These are phyloP conservation scores for Cornus suecica DNA, from an alignment of 148 eudicot genomes.

Conservation along the genomic window DNA sequence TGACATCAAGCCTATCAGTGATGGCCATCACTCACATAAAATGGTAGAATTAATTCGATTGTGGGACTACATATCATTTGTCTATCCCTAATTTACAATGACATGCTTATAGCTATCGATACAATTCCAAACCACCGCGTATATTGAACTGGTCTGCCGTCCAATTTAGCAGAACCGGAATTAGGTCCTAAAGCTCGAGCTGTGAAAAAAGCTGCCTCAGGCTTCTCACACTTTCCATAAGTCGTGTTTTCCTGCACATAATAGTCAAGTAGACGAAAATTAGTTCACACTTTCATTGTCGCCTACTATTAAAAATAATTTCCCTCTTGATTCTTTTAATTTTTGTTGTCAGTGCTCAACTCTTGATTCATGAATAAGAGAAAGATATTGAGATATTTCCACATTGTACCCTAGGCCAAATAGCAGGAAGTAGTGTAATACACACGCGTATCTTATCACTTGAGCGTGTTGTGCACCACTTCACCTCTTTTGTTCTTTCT, in stretches of 20 bases:
- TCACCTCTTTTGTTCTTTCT: too few species aligned
- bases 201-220: conserved; percentile 31
- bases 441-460: too few species aligned
- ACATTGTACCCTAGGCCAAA: too few species aligned
- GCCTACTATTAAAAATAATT: not conserved
- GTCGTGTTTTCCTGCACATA: conserved; percentile 65
- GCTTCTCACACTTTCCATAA: conserved; percentile 60
- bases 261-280: not conserved
- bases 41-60: too few species aligned
- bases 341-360: not conserved
- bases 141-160: conserved; percentile 18
- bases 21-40: too few species aligned
- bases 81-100: conserved; percentile 23
- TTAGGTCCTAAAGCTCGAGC: conserved; percentile 23
- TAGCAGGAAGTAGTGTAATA: too few species aligned
- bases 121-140: conserved; percentile 38
- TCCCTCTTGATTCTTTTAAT: too few species aligned
- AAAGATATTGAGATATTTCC: too few species aligned
- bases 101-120: conserved; percentile 19
- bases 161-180: conserved; percentile 22
- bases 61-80: not conserved
- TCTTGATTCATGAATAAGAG: not conserved
- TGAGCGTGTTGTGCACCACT: too few species aligned
- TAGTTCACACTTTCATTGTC: too few species aligned
- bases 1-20: too few species aligned